Conservation (phyloP, 2,329 filamentous ascomycete species). For the Fusarium sulawesiense region DNA sequence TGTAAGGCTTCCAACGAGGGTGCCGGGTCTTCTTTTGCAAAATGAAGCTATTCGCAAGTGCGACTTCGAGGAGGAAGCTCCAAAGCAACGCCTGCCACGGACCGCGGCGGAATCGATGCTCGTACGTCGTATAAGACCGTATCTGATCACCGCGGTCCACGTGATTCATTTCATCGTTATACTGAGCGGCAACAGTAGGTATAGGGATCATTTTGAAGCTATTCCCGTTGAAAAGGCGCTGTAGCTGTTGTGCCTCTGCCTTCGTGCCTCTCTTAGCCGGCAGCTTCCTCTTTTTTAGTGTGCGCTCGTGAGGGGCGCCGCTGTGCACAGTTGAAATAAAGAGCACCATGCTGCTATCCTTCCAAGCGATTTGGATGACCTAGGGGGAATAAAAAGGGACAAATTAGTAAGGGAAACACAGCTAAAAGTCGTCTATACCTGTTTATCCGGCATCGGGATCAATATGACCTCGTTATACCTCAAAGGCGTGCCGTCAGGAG, state of each 20-base stretch:
- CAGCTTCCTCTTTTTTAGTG: background rate
- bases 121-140: background rate
- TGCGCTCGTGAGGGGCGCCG: background rate
- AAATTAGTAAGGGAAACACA: background rate
- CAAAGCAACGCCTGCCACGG: slow-evolving; percentile 14
- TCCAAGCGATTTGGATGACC: slow-evolving; percentile 29
- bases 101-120: background rate
- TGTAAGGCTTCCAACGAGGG: background rate
- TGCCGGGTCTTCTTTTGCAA: background rate
- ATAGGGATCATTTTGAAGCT: background rate
- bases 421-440: background rate
- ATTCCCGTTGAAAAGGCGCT: too few relatives aligned
- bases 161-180: background rate
- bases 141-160: background rate
- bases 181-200: background rate
- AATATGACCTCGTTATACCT: background rate
- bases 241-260: background rate
- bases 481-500: background rate
- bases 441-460: background rate
- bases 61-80: slow-evolving; percentile 26
- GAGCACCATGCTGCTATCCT: slow-evolving; percentile 32
- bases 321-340: slow-evolving; percentile 14
- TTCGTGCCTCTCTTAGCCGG: background rate
- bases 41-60: slow-evolving; percentile 24
- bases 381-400: background rate